Conservation (phyloP, 192 early-diverging fungal genomes). For the Backusella luteola region DNA sequence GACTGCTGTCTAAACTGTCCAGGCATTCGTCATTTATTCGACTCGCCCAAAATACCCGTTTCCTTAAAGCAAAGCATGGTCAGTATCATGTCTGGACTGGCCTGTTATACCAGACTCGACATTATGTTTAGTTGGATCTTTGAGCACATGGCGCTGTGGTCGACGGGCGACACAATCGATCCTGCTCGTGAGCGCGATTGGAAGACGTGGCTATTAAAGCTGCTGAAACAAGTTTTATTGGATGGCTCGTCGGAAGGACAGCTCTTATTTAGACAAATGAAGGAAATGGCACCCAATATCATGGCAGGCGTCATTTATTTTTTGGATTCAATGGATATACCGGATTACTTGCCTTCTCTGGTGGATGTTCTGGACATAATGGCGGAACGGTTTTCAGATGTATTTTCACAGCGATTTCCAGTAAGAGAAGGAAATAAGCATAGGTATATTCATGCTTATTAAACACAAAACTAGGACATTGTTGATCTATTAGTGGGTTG, state of each 20-base stretch:
- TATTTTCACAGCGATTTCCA: slow-evolving; percentile 18
- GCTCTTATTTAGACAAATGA: slow-evolving; percentile 3
- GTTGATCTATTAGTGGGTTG: slow-evolving; percentile 71
- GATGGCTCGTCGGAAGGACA: background rate
- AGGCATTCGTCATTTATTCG: background rate
- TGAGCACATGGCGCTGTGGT: background rate
- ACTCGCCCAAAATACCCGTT: background rate
- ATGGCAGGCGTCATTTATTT: slow-evolving; percentile 18
- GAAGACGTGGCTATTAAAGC: slow-evolving; percentile 17
- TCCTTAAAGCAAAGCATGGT: slow-evolving; percentile 5
- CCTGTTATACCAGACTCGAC: slow-evolving; percentile 16
- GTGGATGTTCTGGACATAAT: slow-evolving; percentile 6
- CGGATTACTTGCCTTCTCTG: slow-evolving; percentile 21
- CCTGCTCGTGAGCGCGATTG: slow-evolving; percentile 16
- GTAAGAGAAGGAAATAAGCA: background rate
- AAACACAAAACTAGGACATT: slow-evolving; percentile 38
- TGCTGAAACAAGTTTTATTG: slow-evolving; percentile 11
- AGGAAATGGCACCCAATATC: slow-evolving; percentile 15
- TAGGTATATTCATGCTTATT: background rate
- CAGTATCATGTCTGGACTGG: slow-evolving; percentile 14
- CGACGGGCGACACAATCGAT: background rate
- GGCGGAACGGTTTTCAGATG: background rate
- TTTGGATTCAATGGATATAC: slow-evolving; percentile 24
- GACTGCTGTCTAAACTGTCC: slow-evolving; percentile 7
- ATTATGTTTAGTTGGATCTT: slow-evolving; percentile 19